Evolutionary conservation across 495 filamentous ascomycete species (phyloP).

Genomic region (Neurospora terricola): DNA sequence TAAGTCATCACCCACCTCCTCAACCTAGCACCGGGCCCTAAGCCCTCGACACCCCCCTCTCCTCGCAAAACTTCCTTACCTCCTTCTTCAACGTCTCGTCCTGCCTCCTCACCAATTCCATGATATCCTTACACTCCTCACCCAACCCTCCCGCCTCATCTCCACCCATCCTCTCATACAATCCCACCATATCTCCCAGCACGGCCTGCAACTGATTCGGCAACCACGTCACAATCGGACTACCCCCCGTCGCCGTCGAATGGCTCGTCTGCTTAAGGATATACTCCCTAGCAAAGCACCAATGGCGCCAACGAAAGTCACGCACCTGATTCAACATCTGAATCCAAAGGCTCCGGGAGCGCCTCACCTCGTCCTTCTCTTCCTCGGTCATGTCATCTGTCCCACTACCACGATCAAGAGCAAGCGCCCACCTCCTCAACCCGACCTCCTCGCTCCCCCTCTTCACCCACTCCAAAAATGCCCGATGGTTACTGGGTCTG

Average conservation of each 20-base stretch:
- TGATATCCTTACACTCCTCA: slow-evolving; percentile 44
- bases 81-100: slow-evolving; percentile 61
- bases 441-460: slow-evolving; percentile 43
- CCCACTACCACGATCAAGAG: slow-evolving; percentile 27
- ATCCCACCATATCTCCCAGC: slow-evolving; percentile 59
- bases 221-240: slow-evolving; percentile 85
- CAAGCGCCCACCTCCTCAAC: slow-evolving; percentile 52
- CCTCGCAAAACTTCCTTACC: slow-evolving; percentile 70
- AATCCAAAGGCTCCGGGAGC: slow-evolving; percentile 51
- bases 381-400: slow-evolving; percentile 15
- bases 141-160: slow-evolving; percentile 24
- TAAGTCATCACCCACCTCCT: background rate
- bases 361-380: slow-evolving; percentile 18
- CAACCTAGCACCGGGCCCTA: background rate
- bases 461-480: slow-evolving; percentile 67
- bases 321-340: slow-evolving; percentile 70
- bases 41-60: slow-evolving; percentile 42
- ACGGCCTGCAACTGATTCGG: slow-evolving; percentile 77
- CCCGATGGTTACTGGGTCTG: slow-evolving; percentile 72
- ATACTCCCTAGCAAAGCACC: slow-evolving; percentile 92
- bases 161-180: slow-evolving; percentile 43
- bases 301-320: slow-evolving; percentile 88
- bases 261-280: slow-evolving; percentile 75
- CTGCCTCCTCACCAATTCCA: slow-evolving; percentile 62
- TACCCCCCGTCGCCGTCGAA: slow-evolving; percentile 82